Evolutionary conservation across 148 eudicot species (phyloP).

Genomic region (Persicaria maculosa): DNA sequence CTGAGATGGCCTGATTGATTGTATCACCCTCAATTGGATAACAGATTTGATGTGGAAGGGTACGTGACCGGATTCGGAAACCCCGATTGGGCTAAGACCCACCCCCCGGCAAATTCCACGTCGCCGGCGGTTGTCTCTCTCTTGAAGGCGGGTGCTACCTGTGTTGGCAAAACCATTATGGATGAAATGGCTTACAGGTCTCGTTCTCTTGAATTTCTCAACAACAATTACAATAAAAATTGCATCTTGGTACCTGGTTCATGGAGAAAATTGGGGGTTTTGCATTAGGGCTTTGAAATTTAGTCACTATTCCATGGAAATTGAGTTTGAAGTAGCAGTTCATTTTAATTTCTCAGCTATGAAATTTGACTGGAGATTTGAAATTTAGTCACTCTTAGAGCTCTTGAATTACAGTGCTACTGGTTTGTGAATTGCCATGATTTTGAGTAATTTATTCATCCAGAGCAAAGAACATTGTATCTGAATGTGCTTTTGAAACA

Average conservation of each 20-base stretch:
- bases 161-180: slow-evolving; percentile 83
- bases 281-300: neutral
- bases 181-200: slow-evolving; percentile 99
- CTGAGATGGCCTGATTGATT: neutral
- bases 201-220: neutral
- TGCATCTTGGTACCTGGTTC: neutral
- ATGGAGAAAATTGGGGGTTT: neutral
- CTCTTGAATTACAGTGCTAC: neutral
- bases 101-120: slow-evolving; percentile 52
- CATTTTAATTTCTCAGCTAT: neutral
- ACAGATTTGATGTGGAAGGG: slow-evolving; percentile 85
- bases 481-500: slow-evolving; percentile 17
- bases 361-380: neutral
- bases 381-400: neutral
- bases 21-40: neutral
- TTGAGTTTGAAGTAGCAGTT: neutral
- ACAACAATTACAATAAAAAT: too few species aligned
- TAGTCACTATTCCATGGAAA: neutral
- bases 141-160: slow-evolving; percentile 67
- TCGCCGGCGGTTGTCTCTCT: slow-evolving; percentile 58
- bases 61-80: slow-evolving; percentile 70
- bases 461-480: neutral
- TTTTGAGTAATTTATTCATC: neutral
- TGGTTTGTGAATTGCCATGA: neutral
- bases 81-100: slow-evolving; percentile 79